A percentile compares a stretch with the other conserved stretches of the same genome.
Conservation (phyloP, 1,284 basidiomycete species). For the Microbotryum intermedium region DNA sequence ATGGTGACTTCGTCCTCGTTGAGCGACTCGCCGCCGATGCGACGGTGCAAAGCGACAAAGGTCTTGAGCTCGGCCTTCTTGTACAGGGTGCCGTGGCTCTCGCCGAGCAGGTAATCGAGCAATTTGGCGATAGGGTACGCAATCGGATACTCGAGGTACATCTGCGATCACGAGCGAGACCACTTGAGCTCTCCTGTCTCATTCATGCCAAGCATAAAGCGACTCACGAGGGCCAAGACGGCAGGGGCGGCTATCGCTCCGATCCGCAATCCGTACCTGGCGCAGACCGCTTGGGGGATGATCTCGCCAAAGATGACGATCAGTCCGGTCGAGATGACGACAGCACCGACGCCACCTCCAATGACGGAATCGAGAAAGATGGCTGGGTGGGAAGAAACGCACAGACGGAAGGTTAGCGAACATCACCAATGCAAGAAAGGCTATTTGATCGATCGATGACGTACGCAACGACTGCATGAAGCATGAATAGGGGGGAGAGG, state of each 20-base stretch:
- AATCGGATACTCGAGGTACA: constrained; percentile 52
- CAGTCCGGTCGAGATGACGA: constrained; percentile 19
- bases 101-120: constrained; percentile 70
- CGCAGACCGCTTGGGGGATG: constrained; percentile 52
- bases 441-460: background rate
- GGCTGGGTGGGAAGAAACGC: constrained; percentile 45
- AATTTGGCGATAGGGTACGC: constrained; percentile 84
- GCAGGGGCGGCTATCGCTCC: constrained; percentile 82
- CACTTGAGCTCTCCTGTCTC: background rate
- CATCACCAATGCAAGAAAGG: background rate
- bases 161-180: constrained; percentile 10
- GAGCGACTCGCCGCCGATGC: constrained; percentile 57
- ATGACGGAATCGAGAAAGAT: constrained; percentile 81
- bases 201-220: background rate
- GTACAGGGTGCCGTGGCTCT: constrained; percentile 43
- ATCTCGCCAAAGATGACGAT: constrained; percentile 32
- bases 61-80: constrained; percentile 44
- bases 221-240: constrained; percentile 55
- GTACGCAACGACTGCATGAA: constrained; percentile 7
- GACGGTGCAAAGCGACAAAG: constrained; percentile 56
- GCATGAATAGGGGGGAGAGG: too few relatives aligned
- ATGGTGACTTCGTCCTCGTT: constrained; percentile 65
- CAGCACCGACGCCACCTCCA: constrained; percentile 37
- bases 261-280: constrained; percentile 80
- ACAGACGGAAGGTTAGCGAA: background rate